Evolutionary conservation across 305 asterid genomes (phyloP).

Genomic region (Andrographis paniculata): DNA sequence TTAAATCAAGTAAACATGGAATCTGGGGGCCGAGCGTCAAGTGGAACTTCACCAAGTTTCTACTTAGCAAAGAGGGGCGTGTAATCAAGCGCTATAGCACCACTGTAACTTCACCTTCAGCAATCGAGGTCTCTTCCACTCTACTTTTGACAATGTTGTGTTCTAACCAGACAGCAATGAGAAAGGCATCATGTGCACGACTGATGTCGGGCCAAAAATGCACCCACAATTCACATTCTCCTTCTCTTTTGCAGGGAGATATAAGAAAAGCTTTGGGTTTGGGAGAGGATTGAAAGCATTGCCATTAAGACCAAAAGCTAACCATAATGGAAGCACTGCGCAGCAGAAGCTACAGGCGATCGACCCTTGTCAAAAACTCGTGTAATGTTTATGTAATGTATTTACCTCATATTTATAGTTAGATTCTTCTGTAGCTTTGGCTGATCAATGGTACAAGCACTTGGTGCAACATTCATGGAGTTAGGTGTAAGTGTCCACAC

Average conservation of each 20-base stretch:
- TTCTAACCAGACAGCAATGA: not conserved
- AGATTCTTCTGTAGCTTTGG: too few relatives aligned
- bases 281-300: not conserved
- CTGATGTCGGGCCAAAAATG: not conserved
- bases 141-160: not conserved
- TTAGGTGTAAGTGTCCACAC: too few relatives aligned
- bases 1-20: slow-evolving; percentile 69
- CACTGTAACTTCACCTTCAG: not conserved
- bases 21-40: slow-evolving; percentile 64
- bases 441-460: too few relatives aligned
- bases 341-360: too few relatives aligned
- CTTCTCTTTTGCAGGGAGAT: not conserved
- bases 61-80: slow-evolving; percentile 77
- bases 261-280: not conserved
- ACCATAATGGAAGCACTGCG: not conserved
- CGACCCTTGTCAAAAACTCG: too few relatives aligned
- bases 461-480: too few relatives aligned
- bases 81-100: slow-evolving; percentile 63
- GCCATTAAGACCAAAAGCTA: not conserved
- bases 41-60: slow-evolving; percentile 94
- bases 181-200: not conserved
- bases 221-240: not conserved
- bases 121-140: not conserved
- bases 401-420: too few relatives aligned
- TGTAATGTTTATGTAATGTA: too few relatives aligned